Evolutionary conservation across 2,329 filamentous ascomycete species (phyloP).

Genomic region (Helminthosporium solani): DNA sequence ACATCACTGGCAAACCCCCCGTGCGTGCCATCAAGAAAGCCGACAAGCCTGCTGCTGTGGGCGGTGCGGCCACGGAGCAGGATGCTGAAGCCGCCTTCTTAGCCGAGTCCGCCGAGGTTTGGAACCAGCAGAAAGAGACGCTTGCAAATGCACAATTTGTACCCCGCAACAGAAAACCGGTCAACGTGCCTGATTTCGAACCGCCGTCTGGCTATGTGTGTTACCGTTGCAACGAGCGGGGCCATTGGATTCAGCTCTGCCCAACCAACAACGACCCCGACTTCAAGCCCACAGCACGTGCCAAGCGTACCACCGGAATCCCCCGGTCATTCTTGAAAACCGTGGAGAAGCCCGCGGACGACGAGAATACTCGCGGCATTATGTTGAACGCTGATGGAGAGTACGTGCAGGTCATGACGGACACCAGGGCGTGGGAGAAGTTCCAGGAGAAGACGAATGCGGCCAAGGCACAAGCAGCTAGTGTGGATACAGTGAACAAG

Average conservation of each 20-base stretch:
- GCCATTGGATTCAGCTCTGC: slow-evolving; percentile 98
- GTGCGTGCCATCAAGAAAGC: slow-evolving; percentile 76
- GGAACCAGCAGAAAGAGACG: slow-evolving; percentile 81
- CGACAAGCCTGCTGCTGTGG: slow-evolving; percentile 58
- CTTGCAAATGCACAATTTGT: slow-evolving; percentile 68
- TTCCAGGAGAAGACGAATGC: slow-evolving; percentile 94
- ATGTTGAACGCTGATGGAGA: slow-evolving; percentile 98
- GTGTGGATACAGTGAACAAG: slow-evolving; percentile 74
- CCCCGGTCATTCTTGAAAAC: slow-evolving; percentile 93
- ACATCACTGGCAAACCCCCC: slow-evolving; percentile 95
- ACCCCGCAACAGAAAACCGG: slow-evolving; percentile 57
- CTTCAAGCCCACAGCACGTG: slow-evolving; percentile 87
- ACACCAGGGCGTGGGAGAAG: slow-evolving; percentile 94
- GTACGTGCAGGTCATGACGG: slow-evolving; percentile 93
- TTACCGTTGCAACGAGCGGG: slow-evolving; percentile 94
- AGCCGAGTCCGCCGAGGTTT: slow-evolving; percentile 83
- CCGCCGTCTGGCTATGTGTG: slow-evolving; percentile 94
- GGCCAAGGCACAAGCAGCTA: slow-evolving; percentile 78
- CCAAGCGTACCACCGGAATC: slow-evolving; percentile 96
- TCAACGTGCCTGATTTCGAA: slow-evolving; percentile 85
- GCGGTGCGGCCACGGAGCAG: slow-evolving; percentile 75
- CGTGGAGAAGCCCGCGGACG: slow-evolving; percentile 85
- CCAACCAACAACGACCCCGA: slow-evolving; percentile 98
- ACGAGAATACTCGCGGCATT: slow-evolving; percentile 83
- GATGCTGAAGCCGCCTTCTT: slow-evolving; percentile 93